A percentile compares a stretch with the other conserved stretches of the same genome.
Conservation (phyloP, 495 filamentous ascomycete genomes). For the Penicillium chermesinum region DNA sequence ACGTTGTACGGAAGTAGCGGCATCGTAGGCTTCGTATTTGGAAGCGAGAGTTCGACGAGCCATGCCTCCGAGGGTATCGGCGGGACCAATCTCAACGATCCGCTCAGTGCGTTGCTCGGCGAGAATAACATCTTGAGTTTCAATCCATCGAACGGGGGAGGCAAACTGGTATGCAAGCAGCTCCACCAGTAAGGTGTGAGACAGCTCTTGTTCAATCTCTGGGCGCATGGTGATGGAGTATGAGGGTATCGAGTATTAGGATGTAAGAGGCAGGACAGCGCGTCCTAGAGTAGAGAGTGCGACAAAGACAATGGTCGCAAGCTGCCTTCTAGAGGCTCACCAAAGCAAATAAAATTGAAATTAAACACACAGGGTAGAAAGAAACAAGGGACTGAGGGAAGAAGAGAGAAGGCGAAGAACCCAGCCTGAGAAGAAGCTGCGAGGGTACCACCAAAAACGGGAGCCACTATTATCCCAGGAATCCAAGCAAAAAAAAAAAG, state of each 20-base stretch:
- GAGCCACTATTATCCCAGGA: not conserved
- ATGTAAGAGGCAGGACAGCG: conserved; percentile 10
- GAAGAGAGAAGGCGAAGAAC: not conserved
- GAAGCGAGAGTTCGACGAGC: conserved; percentile 91
- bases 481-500: conserved; percentile 27
- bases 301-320: conserved; percentile 13
- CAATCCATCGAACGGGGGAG: conserved; percentile 97
- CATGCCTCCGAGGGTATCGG: conserved; percentile 98
- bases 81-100: conserved; percentile 95
- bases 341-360: conserved; percentile 4
- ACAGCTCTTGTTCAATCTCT: conserved; percentile 96
- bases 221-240: conserved; percentile 72
- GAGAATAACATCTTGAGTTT: conserved; percentile 98
- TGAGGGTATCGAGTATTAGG: conserved; percentile 16
- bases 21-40: conserved; percentile 99
- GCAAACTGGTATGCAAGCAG: conserved; percentile 99
- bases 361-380: conserved; percentile 10
- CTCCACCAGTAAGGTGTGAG: conserved; percentile 96
- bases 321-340: conserved; percentile 7
- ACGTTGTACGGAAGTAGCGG: conserved; percentile 87
- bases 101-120: conserved; percentile 92
- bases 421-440: not conserved
- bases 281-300: conserved; percentile 9
- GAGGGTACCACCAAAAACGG: not conserved
- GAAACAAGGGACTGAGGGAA: conserved; percentile 2